phyloP scores from a whole-genome alignment of 148 eudicot genomes.

The Salicornia ramosissima region DNA sequence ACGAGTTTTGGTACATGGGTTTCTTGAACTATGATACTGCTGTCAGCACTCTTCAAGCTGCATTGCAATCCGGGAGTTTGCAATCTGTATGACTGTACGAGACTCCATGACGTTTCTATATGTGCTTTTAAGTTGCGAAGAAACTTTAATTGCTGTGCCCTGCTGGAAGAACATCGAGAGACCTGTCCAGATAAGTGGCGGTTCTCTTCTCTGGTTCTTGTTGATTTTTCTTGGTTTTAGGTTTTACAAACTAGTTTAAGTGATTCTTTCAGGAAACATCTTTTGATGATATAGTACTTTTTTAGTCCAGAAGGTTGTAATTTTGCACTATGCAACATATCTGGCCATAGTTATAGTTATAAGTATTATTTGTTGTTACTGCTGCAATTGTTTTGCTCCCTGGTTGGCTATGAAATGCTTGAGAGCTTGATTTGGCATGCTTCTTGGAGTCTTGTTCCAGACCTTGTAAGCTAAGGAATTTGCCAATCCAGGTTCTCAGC shows the following conservation, averaged over 20 bases:
- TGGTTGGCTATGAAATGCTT: neutral
- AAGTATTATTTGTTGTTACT: neutral
- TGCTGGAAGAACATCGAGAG: slow-evolving; percentile 17
- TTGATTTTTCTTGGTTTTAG: slow-evolving; percentile 9
- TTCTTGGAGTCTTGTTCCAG: neutral
- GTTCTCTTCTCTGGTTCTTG: slow-evolving; percentile 1
- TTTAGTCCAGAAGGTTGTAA: slow-evolving; percentile 23
- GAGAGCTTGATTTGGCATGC: slow-evolving; percentile 12
- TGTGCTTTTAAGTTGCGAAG: neutral
- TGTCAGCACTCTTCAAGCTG: slow-evolving; percentile 46
- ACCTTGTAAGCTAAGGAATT: slow-evolving; percentile 3
- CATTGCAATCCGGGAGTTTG: slow-evolving; percentile 33
- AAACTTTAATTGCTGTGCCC: slow-evolving; percentile 8
- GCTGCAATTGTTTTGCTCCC: slow-evolving; percentile 1
- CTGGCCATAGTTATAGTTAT: slow-evolving; percentile 18
- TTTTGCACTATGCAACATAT: slow-evolving; percentile 22
- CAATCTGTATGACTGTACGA: slow-evolving; percentile 54
- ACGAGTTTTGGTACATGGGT: slow-evolving; percentile 97
- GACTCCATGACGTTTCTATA: neutral
- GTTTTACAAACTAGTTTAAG: slow-evolving; percentile 15
- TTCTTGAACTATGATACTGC: slow-evolving; percentile 69
- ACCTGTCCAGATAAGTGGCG: slow-evolving; percentile 8
- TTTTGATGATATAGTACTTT: slow-evolving; percentile 14
- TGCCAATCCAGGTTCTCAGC: slow-evolving; percentile 10
- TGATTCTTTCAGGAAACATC: slow-evolving; percentile 18